Evolutionary conservation across 306 rosid genomes (phyloP).

Genomic region (Vigna trinervia): DNA sequence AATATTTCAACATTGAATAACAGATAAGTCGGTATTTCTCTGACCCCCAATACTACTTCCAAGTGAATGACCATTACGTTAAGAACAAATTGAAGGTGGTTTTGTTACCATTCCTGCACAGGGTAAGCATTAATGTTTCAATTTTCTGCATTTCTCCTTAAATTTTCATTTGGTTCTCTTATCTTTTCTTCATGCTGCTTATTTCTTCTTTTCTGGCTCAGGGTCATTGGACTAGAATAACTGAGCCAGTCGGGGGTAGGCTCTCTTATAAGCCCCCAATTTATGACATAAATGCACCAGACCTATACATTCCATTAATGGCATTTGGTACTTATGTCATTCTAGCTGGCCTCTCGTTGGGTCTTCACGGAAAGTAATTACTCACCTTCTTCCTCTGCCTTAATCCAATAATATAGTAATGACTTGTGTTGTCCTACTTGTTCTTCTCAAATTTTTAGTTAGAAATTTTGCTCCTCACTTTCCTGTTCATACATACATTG

Average conservation of each 20-base stretch:
- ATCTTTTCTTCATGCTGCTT: slow-evolving; percentile 18
- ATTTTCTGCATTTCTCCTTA: slow-evolving; percentile 27
- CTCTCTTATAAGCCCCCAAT: slow-evolving; percentile 94
- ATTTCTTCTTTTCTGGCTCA: slow-evolving; percentile 48
- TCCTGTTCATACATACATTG: background rate
- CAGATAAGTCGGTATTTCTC: slow-evolving; percentile 94
- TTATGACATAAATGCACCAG: slow-evolving; percentile 97
- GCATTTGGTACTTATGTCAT: slow-evolving; percentile 95
- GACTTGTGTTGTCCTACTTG: background rate
- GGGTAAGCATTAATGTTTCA: slow-evolving; percentile 62
- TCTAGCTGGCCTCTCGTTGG: slow-evolving; percentile 96
- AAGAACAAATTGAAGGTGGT: slow-evolving; percentile 98
- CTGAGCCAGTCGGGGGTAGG: slow-evolving; percentile 98
- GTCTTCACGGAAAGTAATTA: slow-evolving; percentile 87
- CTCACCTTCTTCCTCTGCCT: slow-evolving; percentile 18
- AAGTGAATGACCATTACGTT: slow-evolving; percentile 95
- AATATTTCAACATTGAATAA: slow-evolving; percentile 36
- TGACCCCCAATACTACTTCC: slow-evolving; percentile 97
- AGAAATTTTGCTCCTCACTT: background rate
- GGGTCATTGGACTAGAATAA: slow-evolving; percentile 99
- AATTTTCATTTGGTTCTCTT: slow-evolving; percentile 26
- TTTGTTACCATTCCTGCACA: slow-evolving; percentile 88
- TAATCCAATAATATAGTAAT: background rate
- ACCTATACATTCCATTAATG: slow-evolving; percentile 93
- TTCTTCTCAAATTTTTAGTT: slow-evolving; percentile 16